Conservation (phyloP, 1,139 yeast genomes). For the Citeromyces hawaiiensis region DNA sequence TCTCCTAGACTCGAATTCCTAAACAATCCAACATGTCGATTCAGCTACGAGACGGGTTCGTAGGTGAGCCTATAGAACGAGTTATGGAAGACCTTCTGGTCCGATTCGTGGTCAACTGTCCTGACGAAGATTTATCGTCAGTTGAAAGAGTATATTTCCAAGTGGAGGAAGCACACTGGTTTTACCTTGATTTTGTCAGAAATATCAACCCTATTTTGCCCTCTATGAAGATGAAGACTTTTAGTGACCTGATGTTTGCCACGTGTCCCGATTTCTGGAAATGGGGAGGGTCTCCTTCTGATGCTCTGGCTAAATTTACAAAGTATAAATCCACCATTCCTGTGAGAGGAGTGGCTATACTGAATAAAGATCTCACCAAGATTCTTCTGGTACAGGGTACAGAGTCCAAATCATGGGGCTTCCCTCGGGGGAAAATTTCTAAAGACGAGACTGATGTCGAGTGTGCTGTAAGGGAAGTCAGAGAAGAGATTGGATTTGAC, state of each 20-base stretch:
- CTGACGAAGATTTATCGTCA: constrained; percentile 78
- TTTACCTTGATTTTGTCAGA: constrained; percentile 76
- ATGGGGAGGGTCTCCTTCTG: constrained; percentile 61
- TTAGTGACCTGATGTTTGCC: constrained; percentile 58
- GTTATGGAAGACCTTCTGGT: constrained; percentile 82
- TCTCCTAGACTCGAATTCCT: not conserved
- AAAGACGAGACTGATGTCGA: constrained; percentile 84
- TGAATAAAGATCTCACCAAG: constrained; percentile 60
- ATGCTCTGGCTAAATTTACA: constrained; percentile 66
- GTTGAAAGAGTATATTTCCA: constrained; percentile 86
- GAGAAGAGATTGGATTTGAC: constrained; percentile 94
- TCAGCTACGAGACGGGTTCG: constrained; percentile 40
- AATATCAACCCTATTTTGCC: constrained; percentile 70
- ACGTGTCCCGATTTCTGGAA: constrained; percentile 81
- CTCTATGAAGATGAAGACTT: constrained; percentile 63
- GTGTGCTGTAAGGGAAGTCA: constrained; percentile 90
- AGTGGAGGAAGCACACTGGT: constrained; percentile 98
- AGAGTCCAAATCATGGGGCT: constrained; percentile 82
- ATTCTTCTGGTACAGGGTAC: constrained; percentile 76
- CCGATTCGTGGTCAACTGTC: constrained; percentile 83
- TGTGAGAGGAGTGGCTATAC: constrained; percentile 88
- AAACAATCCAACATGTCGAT: constrained; percentile 29
- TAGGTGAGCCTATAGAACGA: constrained; percentile 50
- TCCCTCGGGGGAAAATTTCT: constrained; percentile 94
- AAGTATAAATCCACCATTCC: constrained; percentile 85